Evolutionary conservation across 345 rosid genomes (phyloP), one percentile per base, ranked within the genome.

Genomic region (Citrus mangshanensis): DNA sequence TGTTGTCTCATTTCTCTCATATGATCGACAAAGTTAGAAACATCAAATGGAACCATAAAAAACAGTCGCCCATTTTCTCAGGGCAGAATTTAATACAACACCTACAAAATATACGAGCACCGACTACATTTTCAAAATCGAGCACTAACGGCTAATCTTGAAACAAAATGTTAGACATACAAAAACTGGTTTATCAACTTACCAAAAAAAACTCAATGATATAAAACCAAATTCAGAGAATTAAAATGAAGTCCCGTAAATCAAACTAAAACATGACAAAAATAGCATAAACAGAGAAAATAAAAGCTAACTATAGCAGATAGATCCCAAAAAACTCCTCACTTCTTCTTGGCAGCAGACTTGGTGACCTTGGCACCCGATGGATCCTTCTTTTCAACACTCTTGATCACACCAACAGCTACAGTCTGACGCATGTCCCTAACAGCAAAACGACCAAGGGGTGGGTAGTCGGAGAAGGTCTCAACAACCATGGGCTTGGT

Each of bases 401-500:
- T 72, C 77, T 79, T 79, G 10, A 79, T 79, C 42, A 72, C 77
- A 46, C 81, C 77, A 1, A 79, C 81, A 6, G 77, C 73, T 0
- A 79, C 77, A 1, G 78, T 74, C 68, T 68, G 82, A 28, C 78
- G 68, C 78, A 74, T 80, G 60, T 80, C 82, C 73, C 82, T 74
- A 13, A 74, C 77, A 0, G 67, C 55, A 74, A 61, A 61, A 13
- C 77, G 68, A 38, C 77, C 77, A 7, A 73, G 32, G 7, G 77
- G 66, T 34, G 84, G 75, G 42, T 78, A 82, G 54, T 73, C 78
- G 3, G 84, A 73, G 76, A 82, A 82, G 6, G 85, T 82, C 75
- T 82, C 85, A n/a, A 82, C 85, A 18, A 82, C 85, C 85, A 82
- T 82, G 64, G 85, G 85, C 77, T 82, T 82, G 77, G 82, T 82